These are phyloP conservation scores for Urochloa ruziziensis DNA, from an alignment of 176 grass and related monocot species.

Conservation along the genomic window DNA sequence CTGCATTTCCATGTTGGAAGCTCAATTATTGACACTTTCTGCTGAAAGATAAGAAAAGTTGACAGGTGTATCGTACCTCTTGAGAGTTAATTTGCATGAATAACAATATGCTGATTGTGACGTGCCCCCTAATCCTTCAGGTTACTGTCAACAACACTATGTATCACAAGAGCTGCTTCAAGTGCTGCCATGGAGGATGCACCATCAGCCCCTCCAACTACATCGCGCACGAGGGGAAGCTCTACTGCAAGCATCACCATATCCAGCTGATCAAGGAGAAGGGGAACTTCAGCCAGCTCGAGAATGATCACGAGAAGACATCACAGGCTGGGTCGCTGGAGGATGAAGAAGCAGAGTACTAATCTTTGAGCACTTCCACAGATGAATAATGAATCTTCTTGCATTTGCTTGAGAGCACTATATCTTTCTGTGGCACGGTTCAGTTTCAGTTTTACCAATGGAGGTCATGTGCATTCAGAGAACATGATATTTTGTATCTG, in stretches of 20 bases:
- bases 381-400: conserved; percentile 43
- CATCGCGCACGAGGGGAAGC: conserved; percentile 91
- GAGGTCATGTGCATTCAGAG: conserved; percentile 28
- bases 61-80: neutral
- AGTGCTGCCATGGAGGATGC: conserved; percentile 96
- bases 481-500: conserved; percentile 34
- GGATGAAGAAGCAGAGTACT: conserved; percentile 52
- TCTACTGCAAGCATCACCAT: conserved; percentile 99
- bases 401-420: conserved; percentile 27
- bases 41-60: conserved; percentile 15
- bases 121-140: conserved; percentile 17
- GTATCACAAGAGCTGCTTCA: conserved; percentile 99
- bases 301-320: conserved; percentile 60
- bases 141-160: conserved; percentile 80
- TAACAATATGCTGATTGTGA: neutral
- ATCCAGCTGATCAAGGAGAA: conserved; percentile 91
- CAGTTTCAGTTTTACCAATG: conserved; percentile 11
- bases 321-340: conserved; percentile 52
- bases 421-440: conserved; percentile 13
- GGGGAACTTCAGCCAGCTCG: conserved; percentile 92
- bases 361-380: conserved; percentile 19
- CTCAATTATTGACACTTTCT: conserved; percentile 14
- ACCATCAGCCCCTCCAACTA: conserved; percentile 98
- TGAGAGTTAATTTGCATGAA: neutral
- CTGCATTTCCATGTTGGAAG: neutral